Percentiles rank a stretch among this genome's conserved stretches.
phyloP scores from a whole-genome alignment of 768 basidiomycete genomes.

The Phanerochaete carnosa region DNA sequence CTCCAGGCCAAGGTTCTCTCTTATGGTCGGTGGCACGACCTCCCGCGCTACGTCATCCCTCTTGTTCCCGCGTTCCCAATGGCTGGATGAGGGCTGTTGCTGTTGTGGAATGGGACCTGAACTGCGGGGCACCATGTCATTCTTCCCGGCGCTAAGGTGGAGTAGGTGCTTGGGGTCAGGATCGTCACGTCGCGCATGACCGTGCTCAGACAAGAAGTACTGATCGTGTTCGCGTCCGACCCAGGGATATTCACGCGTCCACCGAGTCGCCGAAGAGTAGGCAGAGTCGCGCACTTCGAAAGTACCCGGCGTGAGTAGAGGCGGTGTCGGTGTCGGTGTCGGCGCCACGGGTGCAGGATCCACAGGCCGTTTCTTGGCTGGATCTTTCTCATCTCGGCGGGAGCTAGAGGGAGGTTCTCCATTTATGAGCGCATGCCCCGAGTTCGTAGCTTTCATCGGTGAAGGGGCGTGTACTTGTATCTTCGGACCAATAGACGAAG shows the following conservation, averaged over 20 bases:
- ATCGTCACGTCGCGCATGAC: constrained; percentile 5
- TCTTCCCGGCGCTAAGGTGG: constrained; percentile 9
- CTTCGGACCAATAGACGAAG: not conserved
- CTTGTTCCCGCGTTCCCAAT: constrained; percentile 45
- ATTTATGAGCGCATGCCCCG: not conserved
- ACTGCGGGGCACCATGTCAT: constrained; percentile 5
- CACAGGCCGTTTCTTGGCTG: constrained; percentile 4
- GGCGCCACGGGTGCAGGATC: not conserved
- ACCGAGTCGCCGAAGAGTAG: constrained; percentile 45
- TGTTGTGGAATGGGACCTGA: constrained; percentile 36
- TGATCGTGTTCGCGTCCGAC: constrained; percentile 38
- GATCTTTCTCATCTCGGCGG: not conserved
- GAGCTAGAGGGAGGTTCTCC: not conserved
- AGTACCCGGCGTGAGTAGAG: constrained; percentile 52
- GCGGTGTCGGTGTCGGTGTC: constrained; percentile 30
- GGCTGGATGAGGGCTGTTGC: constrained; percentile 45
- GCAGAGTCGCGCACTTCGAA: constrained; percentile 59
- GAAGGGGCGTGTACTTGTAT: constrained; percentile 2
- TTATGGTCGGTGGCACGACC: constrained; percentile 21
- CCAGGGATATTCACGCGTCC: constrained; percentile 56
- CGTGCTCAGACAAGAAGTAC: constrained; percentile 11
- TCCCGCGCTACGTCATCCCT: constrained; percentile 20
- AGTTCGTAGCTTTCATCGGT: not conserved
- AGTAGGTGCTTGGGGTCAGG: not conserved
- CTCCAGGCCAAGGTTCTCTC: constrained; percentile 21